A percentile compares a stretch with the other conserved stretches of the same genome.
Conservation (phyloP, 805 yeast species). For the Myxozyma nipponensis region DNA sequence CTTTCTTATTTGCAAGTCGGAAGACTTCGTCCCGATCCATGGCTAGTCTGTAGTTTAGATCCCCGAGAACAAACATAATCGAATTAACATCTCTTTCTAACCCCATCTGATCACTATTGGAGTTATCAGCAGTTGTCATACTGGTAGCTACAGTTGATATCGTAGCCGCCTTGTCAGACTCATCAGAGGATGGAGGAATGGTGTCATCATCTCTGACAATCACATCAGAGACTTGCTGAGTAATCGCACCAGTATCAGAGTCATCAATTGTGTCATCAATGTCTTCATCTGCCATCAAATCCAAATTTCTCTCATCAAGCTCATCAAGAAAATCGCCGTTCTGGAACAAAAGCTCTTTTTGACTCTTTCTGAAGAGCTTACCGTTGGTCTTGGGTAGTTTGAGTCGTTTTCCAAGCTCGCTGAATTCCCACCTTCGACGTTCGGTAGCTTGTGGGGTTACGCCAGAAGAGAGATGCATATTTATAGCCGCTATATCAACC, state of each 20-base stretch:
- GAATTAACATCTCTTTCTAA: slow-evolving; percentile 27
- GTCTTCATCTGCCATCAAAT: slow-evolving; percentile 26
- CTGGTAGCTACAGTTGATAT: slow-evolving; percentile 5
- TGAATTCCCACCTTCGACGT: slow-evolving; percentile 46
- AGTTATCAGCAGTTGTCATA: slow-evolving; percentile 17
- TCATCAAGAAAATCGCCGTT: slow-evolving; percentile 31
- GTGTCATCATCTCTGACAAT: slow-evolving; percentile 9
- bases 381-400: slow-evolving; percentile 30
- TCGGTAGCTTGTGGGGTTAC: slow-evolving; percentile 39
- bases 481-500: slow-evolving; percentile 40
- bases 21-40: slow-evolving; percentile 35
- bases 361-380: slow-evolving; percentile 15
- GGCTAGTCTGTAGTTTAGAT: slow-evolving; percentile 49
- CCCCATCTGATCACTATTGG: slow-evolving; percentile 21
- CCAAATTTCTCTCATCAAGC: slow-evolving; percentile 32
- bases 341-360: slow-evolving; percentile 31
- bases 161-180: slow-evolving; percentile 15
- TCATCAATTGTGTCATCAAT: slow-evolving; percentile 2
- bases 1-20: slow-evolving; percentile 34
- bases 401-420: slow-evolving; percentile 39
- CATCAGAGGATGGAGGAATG: slow-evolving; percentile 5
- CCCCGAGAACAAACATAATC: slow-evolving; percentile 47
- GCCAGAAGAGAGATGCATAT: slow-evolving; percentile 57
- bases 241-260: background rate
- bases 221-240: slow-evolving; percentile 11